Base-by-base conservation (phyloP, 768 basidiomycete genomes). In the Xanthoconium stramineum region DNA sequence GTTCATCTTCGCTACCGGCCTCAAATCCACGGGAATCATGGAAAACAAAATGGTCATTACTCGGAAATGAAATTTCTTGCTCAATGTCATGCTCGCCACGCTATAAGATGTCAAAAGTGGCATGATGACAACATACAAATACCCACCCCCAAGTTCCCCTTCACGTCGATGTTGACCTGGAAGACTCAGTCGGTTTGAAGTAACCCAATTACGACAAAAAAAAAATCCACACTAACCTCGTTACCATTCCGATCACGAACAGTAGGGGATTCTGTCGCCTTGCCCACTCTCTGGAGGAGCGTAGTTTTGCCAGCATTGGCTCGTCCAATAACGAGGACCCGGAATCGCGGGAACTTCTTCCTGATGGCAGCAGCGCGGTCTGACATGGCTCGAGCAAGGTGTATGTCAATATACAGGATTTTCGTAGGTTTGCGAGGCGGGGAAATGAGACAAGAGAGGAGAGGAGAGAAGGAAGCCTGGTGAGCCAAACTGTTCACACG, bases 21-120 rank as follows among this genome's bases (percentile, higher is more conserved):
- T 77, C 75, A 48, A 78, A 75, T 5, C 76, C 77, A 43, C 65
- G 53, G 19, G 77, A 78, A 53, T 78, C 76, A 38, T 78, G 77
- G 53, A 78, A 77, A 20, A 76, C 65, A 58, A 75, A 77, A 3
- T 59, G 47, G 5, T 56, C 61, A 33, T 72, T 72, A 60, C 64
- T 73, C 28, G 40, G 46, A 57, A 72, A 77, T 0, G 8, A 65
- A 56, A 49, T 38, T 29, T 49, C 48, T 13, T 49, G 47, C 11
- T 48, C 35, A 5, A 50, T 38, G 28, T 50, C 39, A 73, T 65
- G 52, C 28, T 57, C 39, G 12, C 53, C 53, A 40, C 32, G 44
- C 51, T 48, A 11, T 19, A 30, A 9, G 1, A 6, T 20, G 3
- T 52, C 24, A 42, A 6, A 5, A 39, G 38, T 35, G 13, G 3